Percentiles rank a stretch among this genome's conserved stretches.
phyloP scores from a whole-genome alignment of 2,329 filamentous ascomycete species.

The Colletotrichum sp. region DNA sequence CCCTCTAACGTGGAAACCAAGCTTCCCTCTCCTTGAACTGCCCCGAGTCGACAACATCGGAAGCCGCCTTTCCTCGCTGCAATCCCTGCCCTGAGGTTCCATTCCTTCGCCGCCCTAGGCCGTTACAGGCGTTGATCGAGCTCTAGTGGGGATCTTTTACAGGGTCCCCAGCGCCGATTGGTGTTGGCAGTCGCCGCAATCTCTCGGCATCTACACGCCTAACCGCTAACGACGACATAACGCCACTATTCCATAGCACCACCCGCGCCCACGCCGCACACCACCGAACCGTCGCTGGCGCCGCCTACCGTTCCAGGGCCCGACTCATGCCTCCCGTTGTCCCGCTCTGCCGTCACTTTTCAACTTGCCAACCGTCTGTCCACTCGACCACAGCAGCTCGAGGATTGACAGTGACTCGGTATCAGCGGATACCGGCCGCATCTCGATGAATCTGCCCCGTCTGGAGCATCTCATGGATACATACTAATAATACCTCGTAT shows the following conservation, averaged over 20 bases:
- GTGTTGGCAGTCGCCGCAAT: neutral
- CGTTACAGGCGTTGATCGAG: neutral
- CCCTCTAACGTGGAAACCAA: neutral
- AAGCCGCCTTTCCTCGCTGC: neutral
- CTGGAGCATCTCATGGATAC: too few species aligned
- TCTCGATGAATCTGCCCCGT: neutral
- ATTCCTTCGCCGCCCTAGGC: neutral
- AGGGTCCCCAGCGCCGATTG: neutral
- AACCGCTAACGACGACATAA: neutral
- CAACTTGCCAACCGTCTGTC: neutral
- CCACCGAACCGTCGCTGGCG: neutral
- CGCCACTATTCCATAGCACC: neutral
- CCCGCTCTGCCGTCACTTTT: neutral
- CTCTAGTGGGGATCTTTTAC: constrained; percentile 5
- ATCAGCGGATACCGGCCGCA: neutral
- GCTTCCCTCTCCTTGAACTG: neutral
- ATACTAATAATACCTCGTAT: neutral
- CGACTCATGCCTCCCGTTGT: neutral
- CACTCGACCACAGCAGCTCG: neutral
- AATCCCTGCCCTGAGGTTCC: neutral
- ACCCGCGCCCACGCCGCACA: neutral
- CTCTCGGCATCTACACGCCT: constrained; percentile 10
- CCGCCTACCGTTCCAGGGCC: neutral
- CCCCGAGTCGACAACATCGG: neutral
- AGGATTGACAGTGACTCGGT: neutral